These are phyloP conservation scores for Skeletonema menzelii DNA, from an alignment of 108 stramenopile genomes.

Conservation along the genomic window DNA sequence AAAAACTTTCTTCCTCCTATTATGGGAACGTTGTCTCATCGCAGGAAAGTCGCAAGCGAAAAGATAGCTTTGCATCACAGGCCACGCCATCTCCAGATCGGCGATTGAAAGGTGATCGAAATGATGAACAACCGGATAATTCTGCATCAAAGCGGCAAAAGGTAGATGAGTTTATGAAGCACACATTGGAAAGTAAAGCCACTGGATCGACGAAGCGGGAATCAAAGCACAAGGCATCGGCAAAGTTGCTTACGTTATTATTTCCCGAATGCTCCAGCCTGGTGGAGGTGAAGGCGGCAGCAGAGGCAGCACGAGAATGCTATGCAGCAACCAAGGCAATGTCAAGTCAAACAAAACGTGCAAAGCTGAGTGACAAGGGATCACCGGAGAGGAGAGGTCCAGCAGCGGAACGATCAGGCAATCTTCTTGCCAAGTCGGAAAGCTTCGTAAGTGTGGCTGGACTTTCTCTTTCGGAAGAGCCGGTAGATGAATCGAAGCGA, in stretches of 20 bases:
- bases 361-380: slow-evolving; percentile 17
- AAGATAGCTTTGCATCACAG: slow-evolving; percentile 38
- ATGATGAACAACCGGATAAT: slow-evolving; percentile 6
- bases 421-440: slow-evolving; percentile 7
- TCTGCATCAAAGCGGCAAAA: slow-evolving; percentile 1
- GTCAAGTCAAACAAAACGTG: slow-evolving; percentile 32
- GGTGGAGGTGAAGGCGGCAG: slow-evolving; percentile 82
- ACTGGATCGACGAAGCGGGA: slow-evolving; percentile 79
- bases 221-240: slow-evolving; percentile 80
- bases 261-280: slow-evolving; percentile 80
- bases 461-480: slow-evolving; percentile 42
- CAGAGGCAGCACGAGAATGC: slow-evolving; percentile 71
- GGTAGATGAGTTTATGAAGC: slow-evolving; percentile 22
- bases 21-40: slow-evolving; percentile 9
- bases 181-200: slow-evolving; percentile 55
- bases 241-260: slow-evolving; percentile 70
- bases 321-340: slow-evolving; percentile 67
- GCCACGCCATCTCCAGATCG: slow-evolving; percentile 31
- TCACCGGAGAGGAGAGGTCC: slow-evolving; percentile 7
- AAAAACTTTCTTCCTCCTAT: background rate
- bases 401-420: background rate
- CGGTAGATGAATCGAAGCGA: slow-evolving; percentile 14
- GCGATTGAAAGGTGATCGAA: slow-evolving; percentile 1
- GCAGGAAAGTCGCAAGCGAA: slow-evolving; percentile 33
- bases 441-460: slow-evolving; percentile 25